These are phyloP conservation scores for Stachybotrys chartarum DNA, from an alignment of 2,329 filamentous ascomycete genomes.

Conservation along the genomic window DNA sequence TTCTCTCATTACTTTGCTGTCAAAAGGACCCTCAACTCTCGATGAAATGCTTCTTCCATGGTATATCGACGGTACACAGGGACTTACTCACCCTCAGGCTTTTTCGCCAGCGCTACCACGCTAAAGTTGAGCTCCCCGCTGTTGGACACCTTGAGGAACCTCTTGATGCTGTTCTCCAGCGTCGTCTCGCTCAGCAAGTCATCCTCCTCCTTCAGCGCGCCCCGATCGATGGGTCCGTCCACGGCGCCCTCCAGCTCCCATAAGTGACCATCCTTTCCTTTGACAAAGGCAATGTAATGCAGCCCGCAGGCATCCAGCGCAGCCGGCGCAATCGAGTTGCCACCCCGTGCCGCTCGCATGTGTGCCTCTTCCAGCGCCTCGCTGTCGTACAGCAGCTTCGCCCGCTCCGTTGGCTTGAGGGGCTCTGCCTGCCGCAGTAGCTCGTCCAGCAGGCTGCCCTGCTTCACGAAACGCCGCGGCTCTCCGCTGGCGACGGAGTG, in stretches of 20 bases:
- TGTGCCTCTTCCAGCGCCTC: slow-evolving; percentile 66
- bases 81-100: background rate
- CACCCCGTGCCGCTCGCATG: slow-evolving; percentile 58
- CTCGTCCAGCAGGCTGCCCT: slow-evolving; percentile 46
- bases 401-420: slow-evolving; percentile 53
- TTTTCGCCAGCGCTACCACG: slow-evolving; percentile 26
- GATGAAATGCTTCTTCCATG: too few relatives aligned
- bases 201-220: slow-evolving; percentile 43
- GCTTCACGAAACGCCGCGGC: slow-evolving; percentile 45
- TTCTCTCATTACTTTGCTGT: too few relatives aligned
- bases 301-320: slow-evolving; percentile 57
- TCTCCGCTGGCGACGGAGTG: slow-evolving; percentile 67
- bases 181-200: slow-evolving; percentile 61
- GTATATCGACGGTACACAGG: too few relatives aligned
- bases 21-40: too few relatives aligned
- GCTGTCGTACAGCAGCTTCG: slow-evolving; percentile 64
- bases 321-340: slow-evolving; percentile 58
- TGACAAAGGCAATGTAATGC: slow-evolving; percentile 80
- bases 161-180: slow-evolving; percentile 50
- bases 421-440: slow-evolving; percentile 56
- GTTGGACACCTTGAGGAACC: slow-evolving; percentile 29
- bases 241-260: slow-evolving; percentile 77
- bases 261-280: slow-evolving; percentile 52
- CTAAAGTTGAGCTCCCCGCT: slow-evolving; percentile 29
- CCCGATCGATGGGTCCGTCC: slow-evolving; percentile 66